Conservation (phyloP, 2,329 filamentous ascomycete genomes). For the Clonostachys byssicola region DNA sequence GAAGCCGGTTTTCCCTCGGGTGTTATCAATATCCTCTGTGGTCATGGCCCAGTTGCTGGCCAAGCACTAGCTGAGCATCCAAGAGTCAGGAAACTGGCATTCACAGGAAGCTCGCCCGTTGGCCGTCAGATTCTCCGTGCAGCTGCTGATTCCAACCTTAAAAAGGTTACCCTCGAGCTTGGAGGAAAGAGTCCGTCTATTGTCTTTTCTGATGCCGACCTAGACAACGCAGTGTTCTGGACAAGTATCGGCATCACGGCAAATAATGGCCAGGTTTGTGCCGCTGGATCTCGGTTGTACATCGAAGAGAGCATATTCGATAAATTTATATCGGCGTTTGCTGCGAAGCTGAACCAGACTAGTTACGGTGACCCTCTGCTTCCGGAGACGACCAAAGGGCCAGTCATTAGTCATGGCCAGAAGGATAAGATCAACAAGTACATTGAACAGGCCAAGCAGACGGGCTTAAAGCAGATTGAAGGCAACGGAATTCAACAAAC, state of each 20-base stretch:
- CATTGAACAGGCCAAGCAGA: conserved; percentile 32
- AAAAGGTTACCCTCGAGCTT: conserved; percentile 40
- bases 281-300: conserved; percentile 20
- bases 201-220: conserved; percentile 37
- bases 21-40: conserved; percentile 64
- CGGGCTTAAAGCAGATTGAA: neutral
- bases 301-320: conserved; percentile 46
- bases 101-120: conserved; percentile 35
- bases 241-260: conserved; percentile 69
- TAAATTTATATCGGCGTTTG: conserved; percentile 8
- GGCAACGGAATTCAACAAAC: neutral
- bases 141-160: conserved; percentile 30
- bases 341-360: neutral
- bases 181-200: conserved; percentile 40
- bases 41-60: conserved; percentile 57
- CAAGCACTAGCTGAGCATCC: conserved; percentile 52
- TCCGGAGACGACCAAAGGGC: conserved; percentile 50
- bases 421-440: conserved; percentile 38
- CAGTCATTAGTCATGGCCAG: conserved; percentile 40
- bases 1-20: conserved; percentile 71
- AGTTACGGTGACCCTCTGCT: conserved; percentile 25
- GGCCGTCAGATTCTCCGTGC: conserved; percentile 38
- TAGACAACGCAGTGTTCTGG: conserved; percentile 48
- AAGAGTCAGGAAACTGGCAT: conserved; percentile 30
- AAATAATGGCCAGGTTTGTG: conserved; percentile 38